Conservation (phyloP, 306 rosid species). For the Benincasa hispida region DNA sequence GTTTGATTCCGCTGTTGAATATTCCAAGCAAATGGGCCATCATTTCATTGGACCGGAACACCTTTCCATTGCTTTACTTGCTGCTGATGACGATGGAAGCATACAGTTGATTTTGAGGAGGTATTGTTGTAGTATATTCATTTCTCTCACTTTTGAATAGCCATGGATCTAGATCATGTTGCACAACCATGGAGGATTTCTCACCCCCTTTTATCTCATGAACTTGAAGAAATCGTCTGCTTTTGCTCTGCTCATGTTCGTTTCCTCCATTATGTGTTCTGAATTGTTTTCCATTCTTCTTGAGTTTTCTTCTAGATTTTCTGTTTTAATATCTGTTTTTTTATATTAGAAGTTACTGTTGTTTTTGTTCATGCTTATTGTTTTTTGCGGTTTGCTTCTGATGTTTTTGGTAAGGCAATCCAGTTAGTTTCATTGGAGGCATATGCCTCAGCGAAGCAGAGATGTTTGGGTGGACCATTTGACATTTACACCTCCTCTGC, state of each 20-base stretch:
- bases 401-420: neutral
- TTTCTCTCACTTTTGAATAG: neutral
- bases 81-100: slow-evolving; percentile 56
- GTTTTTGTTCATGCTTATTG: neutral
- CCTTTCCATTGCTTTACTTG: slow-evolving; percentile 47
- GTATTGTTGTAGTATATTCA: slow-evolving; percentile 13
- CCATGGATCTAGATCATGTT: neutral
- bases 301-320: neutral
- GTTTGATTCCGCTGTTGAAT: slow-evolving; percentile 65
- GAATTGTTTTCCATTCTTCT: neutral
- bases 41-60: slow-evolving; percentile 80
- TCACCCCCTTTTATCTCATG: neutral
- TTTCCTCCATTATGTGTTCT: neutral
- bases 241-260: neutral
- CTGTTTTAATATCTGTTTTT: neutral
- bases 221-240: neutral
- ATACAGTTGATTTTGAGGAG: slow-evolving; percentile 49
- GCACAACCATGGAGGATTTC: neutral
- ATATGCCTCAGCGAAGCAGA: neutral
- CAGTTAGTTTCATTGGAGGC: neutral
- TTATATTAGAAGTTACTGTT: neutral
- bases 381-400: neutral
- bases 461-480: neutral
- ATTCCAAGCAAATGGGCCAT: slow-evolving; percentile 48
- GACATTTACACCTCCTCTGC: neutral